Percentiles rank a stretch among this genome's conserved stretches.
These are phyloP conservation scores for Paramecium caudatum DNA, from an alignment of 73 alveolate genomes.

Conservation along the genomic window DNA sequence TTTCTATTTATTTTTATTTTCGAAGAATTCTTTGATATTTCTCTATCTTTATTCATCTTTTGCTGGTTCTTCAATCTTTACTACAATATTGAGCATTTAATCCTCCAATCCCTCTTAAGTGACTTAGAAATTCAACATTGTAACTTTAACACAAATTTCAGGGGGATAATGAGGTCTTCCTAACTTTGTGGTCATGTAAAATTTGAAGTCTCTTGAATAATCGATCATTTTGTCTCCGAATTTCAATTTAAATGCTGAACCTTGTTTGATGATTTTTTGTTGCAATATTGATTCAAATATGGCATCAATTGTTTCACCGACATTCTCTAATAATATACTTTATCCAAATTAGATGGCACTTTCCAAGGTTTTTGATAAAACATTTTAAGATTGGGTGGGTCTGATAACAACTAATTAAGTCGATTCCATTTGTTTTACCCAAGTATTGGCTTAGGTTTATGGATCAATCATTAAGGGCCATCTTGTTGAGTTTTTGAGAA, in stretches of 20 bases:
- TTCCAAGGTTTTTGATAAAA: conserved; percentile 86
- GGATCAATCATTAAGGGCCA: conserved; percentile 99
- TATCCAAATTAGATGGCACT: conserved; percentile 95
- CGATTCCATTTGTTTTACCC: conserved; percentile 92
- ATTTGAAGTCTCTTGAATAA: conserved; percentile 91
- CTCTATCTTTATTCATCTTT: conserved; percentile 82
- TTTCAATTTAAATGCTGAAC: conserved; percentile 85
- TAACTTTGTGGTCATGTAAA: conserved; percentile 99
- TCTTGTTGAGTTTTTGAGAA: conserved; percentile 96
- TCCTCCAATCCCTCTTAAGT: conserved; percentile 98
- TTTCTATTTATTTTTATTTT: conserved; percentile 73
- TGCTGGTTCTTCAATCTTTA: conserved; percentile 79
- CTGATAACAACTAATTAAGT: conserved; percentile 83
- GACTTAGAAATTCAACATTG: conserved; percentile 98
- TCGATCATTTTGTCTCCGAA: conserved; percentile 94
- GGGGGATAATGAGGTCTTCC: conserved; percentile 99
- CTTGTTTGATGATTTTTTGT: conserved; percentile 93
- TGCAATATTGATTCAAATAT: conserved; percentile 96
- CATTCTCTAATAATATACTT: conserved; percentile 97
- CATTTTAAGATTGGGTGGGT: conserved; percentile 90
- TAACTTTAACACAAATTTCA: conserved; percentile 98
- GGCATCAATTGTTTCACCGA: conserved; percentile 94
- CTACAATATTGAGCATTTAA: conserved; percentile 79
- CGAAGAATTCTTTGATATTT: conserved; percentile 81
- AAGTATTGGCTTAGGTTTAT: conserved; percentile 96